phyloP scores from a whole-genome alignment of 257 asterid species.

The Agastache rugosa region DNA sequence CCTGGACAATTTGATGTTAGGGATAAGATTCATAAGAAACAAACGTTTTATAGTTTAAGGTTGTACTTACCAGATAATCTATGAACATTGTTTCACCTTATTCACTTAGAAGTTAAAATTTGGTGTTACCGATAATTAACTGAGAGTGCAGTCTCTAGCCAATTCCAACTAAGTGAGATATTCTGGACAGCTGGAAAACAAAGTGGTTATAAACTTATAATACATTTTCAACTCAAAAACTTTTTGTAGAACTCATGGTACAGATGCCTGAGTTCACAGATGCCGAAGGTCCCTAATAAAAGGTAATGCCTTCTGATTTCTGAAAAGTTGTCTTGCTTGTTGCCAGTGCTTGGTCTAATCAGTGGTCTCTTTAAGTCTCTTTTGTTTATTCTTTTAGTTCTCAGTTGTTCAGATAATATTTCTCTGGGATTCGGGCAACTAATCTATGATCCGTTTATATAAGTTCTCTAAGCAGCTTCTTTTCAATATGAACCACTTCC shows the following conservation, averaged over 20 bases:
- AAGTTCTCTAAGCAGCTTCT: conserved; percentile 16
- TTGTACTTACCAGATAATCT: conserved; percentile 19
- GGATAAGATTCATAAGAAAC: conserved; percentile 3
- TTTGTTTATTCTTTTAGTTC: conserved; percentile 24
- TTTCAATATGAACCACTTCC: conserved; percentile 24
- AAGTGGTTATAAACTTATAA: neutral
- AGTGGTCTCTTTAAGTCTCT: conserved; percentile 7
- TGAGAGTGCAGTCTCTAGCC: conserved; percentile 20
- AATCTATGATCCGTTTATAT: conserved; percentile 14
- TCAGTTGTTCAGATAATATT: conserved; percentile 8
- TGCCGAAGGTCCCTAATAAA: conserved; percentile 18
- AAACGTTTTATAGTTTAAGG: neutral
- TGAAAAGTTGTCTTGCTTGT: conserved; percentile 22
- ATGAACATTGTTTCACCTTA: conserved; percentile 7
- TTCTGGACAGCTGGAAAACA: neutral
- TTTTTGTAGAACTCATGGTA: neutral
- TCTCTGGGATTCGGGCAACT: conserved; percentile 27
- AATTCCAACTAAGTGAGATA: neutral
- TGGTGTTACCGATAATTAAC: neutral
- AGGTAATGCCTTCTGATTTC: conserved; percentile 25
- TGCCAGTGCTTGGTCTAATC: conserved; percentile 26
- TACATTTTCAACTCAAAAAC: neutral
- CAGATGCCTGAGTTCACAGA: conserved; percentile 26
- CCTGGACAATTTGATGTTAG: conserved; percentile 13
- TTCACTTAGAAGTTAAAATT: neutral